phyloP scores from a whole-genome alignment of 805 yeast genomes.

The Candida namnaoensis region DNA sequence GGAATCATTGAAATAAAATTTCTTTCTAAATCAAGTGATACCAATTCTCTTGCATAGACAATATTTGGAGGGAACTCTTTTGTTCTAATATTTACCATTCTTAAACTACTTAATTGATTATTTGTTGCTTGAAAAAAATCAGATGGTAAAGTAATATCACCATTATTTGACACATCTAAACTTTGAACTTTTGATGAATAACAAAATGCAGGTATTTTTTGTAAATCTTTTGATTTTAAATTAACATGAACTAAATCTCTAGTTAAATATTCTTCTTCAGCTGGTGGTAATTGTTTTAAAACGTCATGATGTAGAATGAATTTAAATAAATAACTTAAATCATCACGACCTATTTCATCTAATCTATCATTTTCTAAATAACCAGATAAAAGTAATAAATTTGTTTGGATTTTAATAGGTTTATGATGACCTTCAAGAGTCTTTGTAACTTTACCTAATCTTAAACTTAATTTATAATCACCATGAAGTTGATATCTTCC shows the following conservation, averaged over 20 bases:
- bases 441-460: slow-evolving; percentile 70
- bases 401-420: slow-evolving; percentile 73
- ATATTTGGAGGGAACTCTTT: slow-evolving; percentile 68
- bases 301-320: slow-evolving; percentile 63
- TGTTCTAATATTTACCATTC: slow-evolving; percentile 66
- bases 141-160: slow-evolving; percentile 73
- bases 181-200: slow-evolving; percentile 76
- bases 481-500: slow-evolving; percentile 68
- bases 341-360: slow-evolving; percentile 75
- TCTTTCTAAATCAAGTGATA: slow-evolving; percentile 64
- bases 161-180: slow-evolving; percentile 79
- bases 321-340: slow-evolving; percentile 72
- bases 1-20: slow-evolving; percentile 67
- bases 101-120: slow-evolving; percentile 55
- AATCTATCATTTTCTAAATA: slow-evolving; percentile 70
- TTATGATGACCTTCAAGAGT: slow-evolving; percentile 63
- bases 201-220: slow-evolving; percentile 77
- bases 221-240: slow-evolving; percentile 62
- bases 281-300: slow-evolving; percentile 52
- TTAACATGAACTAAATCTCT: slow-evolving; percentile 68
- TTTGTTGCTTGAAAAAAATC: slow-evolving; percentile 80
- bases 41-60: slow-evolving; percentile 58
- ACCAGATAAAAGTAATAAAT: slow-evolving; percentile 66
- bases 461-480: slow-evolving; percentile 67
- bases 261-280: slow-evolving; percentile 58